Evolutionary conservation across 108 stramenopile genomes (phyloP), one percentile per base, ranked within the genome.

Genomic region (Nitzschia inconspicua): DNA sequence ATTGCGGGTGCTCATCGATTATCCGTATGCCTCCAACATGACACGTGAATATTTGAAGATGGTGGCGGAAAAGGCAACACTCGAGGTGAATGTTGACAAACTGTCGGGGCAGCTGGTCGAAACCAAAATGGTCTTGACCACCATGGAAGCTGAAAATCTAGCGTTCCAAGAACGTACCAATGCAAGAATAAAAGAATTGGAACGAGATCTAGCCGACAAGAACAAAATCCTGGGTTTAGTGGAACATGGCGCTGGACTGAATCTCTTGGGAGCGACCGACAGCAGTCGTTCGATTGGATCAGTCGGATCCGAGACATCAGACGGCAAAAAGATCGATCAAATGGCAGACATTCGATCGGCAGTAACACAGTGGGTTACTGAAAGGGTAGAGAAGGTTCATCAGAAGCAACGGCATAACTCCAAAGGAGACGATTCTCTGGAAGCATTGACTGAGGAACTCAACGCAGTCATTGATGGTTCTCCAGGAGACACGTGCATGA

Each of bases 21-120:
- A 84, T 44, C 79, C 79, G 1, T 51, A 68, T 13, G 75, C 68
- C 0, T 78, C 75, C 13, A 50, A 64, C 14, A 44, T 46, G 44
- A 70, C 82, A 6, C 30, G 50, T 23, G 42, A 74, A 29, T 83
- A 70, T 51, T 30, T 83, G 13, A 63, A 72, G 36, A 31, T 79
- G 0, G 31, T 79, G 34, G 74, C 77, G 6, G 70, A 82, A 63
- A 82, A 72, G 57, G 73, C 81, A 10, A 39, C 26, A 23, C 36
- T 78, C 43, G 56, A 53, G 29, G 31, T 67, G 29, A 72, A 22
- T 9, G 56, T 47, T 6, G 58, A 59, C 31, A 82, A 82, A 52
- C 51, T 82, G 2, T 65, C 54, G 27, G 60, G 72, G 26, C 80
- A 78, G 47, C 60, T 82, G 14, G 76, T 77, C 19, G 80, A 77